Evolutionary conservation across 208 protist genomes (phyloP).

Genomic region (Crithidia thermophila): DNA sequence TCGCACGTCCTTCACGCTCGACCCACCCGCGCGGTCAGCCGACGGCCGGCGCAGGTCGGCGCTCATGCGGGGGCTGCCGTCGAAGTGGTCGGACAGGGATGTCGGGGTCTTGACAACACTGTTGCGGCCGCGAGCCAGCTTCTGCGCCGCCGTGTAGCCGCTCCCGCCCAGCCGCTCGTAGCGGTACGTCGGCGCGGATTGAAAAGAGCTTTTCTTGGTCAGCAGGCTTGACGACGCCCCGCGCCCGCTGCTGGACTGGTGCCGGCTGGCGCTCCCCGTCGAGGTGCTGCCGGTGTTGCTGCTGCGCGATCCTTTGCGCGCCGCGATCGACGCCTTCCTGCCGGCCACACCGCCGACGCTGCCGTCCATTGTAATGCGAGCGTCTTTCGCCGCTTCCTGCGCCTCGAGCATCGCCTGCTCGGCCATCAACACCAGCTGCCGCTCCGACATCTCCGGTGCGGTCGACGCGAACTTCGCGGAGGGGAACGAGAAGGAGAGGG

Average conservation of each 20-base stretch:
- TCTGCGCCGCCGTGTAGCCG: neutral
- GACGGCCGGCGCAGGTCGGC: neutral
- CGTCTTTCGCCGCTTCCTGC: neutral
- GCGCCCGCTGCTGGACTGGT: neutral
- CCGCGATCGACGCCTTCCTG: neutral
- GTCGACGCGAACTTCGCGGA: constrained; percentile 6
- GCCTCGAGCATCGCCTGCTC: neutral
- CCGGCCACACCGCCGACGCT: neutral
- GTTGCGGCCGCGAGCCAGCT: neutral
- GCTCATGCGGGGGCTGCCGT: too few relatives aligned
- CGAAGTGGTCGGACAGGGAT: too few relatives aligned
- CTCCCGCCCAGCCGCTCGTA: neutral
- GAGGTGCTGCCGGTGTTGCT: neutral
- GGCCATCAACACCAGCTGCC: neutral
- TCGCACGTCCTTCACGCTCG: neutral
- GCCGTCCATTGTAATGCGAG: too few relatives aligned
- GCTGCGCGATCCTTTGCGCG: neutral
- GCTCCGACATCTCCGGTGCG: neutral
- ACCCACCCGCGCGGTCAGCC: neutral
- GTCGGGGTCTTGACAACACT: too few relatives aligned
- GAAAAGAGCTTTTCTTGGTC: neutral
- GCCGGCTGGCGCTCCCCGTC: neutral
- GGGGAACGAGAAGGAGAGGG: constrained; percentile 6
- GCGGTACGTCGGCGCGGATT: neutral
- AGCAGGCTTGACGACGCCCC: neutral